Evolutionary conservation across 208 protist genomes (phyloP).

Genomic region (Naegleria fowleri): DNA sequence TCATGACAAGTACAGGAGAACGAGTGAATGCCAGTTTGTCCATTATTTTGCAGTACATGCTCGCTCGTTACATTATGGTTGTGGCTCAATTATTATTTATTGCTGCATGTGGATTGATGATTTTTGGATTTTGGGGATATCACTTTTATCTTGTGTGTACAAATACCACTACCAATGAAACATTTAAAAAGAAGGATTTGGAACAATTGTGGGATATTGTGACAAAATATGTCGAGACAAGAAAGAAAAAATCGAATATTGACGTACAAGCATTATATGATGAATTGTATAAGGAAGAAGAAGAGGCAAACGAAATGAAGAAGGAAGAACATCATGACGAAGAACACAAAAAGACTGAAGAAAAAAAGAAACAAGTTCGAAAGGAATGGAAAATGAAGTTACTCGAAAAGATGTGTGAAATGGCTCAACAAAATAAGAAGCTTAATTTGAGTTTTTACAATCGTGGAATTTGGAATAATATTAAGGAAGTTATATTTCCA

Average conservation of each 20-base stretch:
- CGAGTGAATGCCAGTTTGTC: not conserved
- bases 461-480: not conserved
- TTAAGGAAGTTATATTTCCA: slow-evolving; percentile 9
- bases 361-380: not conserved
- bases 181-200: slow-evolving; percentile 41
- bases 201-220: not conserved
- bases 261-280: not conserved
- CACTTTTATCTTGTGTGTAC: slow-evolving; percentile 34
- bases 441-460: not conserved
- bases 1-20: not conserved
- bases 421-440: not conserved
- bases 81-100: slow-evolving; percentile 28
- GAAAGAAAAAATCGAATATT: not conserved
- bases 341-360: not conserved
- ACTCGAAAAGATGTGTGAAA: not conserved
- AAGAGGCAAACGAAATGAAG: not conserved
- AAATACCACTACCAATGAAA: slow-evolving; percentile 43
- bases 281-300: not conserved
- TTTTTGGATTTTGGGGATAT: slow-evolving; percentile 41
- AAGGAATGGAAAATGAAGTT: slow-evolving; percentile 3
- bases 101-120: slow-evolving; percentile 24
- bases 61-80: not conserved
- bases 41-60: slow-evolving; percentile 34
- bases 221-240: not conserved
- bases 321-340: not conserved